Evolutionary conservation across 257 asterid species (phyloP).

Genomic region (Cruciata laevipes): DNA sequence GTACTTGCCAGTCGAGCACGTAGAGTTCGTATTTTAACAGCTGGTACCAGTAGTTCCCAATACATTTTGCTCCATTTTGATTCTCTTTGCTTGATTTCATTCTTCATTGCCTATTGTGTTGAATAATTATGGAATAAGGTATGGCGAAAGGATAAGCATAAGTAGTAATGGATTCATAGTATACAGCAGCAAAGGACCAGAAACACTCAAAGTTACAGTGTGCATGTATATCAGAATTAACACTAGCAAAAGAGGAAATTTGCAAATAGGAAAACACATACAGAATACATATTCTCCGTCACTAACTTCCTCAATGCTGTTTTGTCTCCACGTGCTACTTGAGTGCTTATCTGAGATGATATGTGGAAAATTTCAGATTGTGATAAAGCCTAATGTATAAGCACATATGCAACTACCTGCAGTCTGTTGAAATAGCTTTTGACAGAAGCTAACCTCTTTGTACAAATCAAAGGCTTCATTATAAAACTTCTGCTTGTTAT

Average conservation of each 20-base stretch:
- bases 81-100: constrained; percentile 88
- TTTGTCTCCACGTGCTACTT: constrained; percentile 82
- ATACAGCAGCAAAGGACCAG: background rate
- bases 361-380: background rate
- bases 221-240: background rate
- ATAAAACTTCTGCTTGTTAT: constrained; percentile 72
- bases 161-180: background rate
- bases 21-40: constrained; percentile 65
- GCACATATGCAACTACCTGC: constrained; percentile 20
- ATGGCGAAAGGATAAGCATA: constrained; percentile 7
- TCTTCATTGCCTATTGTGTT: constrained; percentile 71
- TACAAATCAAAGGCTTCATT: constrained; percentile 62
- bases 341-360: constrained; percentile 62
- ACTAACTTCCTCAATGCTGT: constrained; percentile 61
- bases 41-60: constrained; percentile 85
- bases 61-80: constrained; percentile 59
- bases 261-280: constrained; percentile 36
- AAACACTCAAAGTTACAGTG: background rate
- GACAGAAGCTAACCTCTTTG: constrained; percentile 59
- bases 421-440: constrained; percentile 5
- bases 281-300: constrained; percentile 89
- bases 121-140: constrained; percentile 10
- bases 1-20: constrained; percentile 88
- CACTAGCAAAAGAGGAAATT: background rate
- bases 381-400: constrained; percentile 11